Conservation (phyloP, 2,329 filamentous ascomycete species). For the Phialophora macrospora region DNA sequence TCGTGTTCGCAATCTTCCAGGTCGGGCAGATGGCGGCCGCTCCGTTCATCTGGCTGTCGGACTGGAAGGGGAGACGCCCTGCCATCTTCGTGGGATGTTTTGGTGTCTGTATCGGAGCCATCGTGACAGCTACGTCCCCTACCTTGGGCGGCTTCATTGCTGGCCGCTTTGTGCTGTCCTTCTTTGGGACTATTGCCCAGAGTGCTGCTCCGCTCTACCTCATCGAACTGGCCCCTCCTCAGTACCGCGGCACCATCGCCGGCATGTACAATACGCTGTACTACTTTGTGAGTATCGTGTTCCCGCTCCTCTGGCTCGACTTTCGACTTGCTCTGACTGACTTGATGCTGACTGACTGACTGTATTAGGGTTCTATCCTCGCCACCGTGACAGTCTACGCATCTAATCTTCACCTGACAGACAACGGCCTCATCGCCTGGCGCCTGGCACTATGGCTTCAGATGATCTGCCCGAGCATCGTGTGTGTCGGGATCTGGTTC, state of each 20-base stretch:
- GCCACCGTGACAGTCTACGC: constrained; percentile 28
- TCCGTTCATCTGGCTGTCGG: constrained; percentile 56
- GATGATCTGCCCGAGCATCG: constrained; percentile 51
- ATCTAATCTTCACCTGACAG: constrained; percentile 32
- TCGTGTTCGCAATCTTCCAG: constrained; percentile 53
- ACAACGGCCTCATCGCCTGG: constrained; percentile 54
- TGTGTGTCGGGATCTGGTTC: constrained; percentile 57
- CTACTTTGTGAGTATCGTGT: constrained; percentile 32
- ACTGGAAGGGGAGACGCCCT: constrained; percentile 57
- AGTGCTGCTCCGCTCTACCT: constrained; percentile 60
- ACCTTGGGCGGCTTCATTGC: constrained; percentile 51
- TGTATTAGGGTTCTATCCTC: constrained; percentile 38
- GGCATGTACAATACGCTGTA: constrained; percentile 49
- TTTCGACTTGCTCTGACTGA: background rate
- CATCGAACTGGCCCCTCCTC: constrained; percentile 53
- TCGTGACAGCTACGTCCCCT: constrained; percentile 43
- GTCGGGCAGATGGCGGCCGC: constrained; percentile 51
- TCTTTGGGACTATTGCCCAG: constrained; percentile 48
- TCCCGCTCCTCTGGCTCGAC: background rate
- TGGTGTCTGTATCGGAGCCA: constrained; percentile 46
- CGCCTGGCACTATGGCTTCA: constrained; percentile 63
- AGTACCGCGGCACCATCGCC: constrained; percentile 48
- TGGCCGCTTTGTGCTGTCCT: constrained; percentile 55
- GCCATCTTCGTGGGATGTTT: constrained; percentile 44
- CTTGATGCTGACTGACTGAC: background rate